Conservation (phyloP, 345 rosid species). For the Brassica juncea region DNA sequence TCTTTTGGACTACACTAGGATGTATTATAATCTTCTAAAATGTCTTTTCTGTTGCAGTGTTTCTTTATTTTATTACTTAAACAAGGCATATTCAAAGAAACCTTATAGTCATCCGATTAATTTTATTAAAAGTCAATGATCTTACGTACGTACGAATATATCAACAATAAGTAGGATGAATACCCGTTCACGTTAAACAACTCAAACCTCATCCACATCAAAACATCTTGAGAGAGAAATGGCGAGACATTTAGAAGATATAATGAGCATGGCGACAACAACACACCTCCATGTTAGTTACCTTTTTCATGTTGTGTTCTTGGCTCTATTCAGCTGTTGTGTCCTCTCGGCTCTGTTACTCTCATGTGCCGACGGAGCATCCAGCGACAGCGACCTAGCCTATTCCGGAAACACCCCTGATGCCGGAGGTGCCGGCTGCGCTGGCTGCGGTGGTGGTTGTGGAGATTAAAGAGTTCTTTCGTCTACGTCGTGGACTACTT, state of each 20-base stretch:
- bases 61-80: background rate
- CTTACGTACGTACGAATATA: background rate
- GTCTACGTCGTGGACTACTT: background rate
- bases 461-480: constrained; percentile 39
- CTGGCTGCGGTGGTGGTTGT: constrained; percentile 52
- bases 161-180: constrained; percentile 25
- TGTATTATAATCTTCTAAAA: background rate
- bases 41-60: background rate
- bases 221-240: constrained; percentile 28
- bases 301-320: constrained; percentile 39
- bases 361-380: constrained; percentile 55
- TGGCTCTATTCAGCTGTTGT: constrained; percentile 47
- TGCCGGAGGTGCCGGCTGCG: constrained; percentile 48
- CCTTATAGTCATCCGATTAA: background rate
- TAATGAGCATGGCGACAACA: constrained; percentile 34
- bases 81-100: background rate
- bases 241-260: constrained; percentile 41
- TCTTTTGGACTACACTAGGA: background rate
- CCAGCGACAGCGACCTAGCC: constrained; percentile 28
- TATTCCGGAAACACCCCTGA: constrained; percentile 27
- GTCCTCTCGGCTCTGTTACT: constrained; percentile 48
- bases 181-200: constrained; percentile 22
- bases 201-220: constrained; percentile 16
- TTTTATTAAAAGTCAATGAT: constrained; percentile 13
- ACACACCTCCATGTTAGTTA: constrained; percentile 30